phyloP scores from a whole-genome alignment of 208 protist genomes.

The Acanthamoeba healyi region DNA sequence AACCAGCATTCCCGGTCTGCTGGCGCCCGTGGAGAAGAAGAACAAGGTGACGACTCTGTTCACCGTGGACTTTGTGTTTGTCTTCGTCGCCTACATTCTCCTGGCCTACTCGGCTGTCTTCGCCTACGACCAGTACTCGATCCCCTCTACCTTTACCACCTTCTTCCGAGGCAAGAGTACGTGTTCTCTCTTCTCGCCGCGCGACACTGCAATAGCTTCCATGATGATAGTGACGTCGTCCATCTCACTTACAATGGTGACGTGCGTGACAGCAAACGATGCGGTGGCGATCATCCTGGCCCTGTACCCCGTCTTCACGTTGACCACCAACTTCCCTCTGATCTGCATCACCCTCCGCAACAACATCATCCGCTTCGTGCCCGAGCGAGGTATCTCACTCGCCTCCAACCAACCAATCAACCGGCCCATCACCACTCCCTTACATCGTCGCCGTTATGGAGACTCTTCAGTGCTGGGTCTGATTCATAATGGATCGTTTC shows the following conservation, averaged over 20 bases:
- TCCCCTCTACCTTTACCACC: slow-evolving; percentile 15
- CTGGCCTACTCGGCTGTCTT: slow-evolving; percentile 37
- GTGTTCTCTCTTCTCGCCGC: neutral
- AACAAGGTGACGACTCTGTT: neutral
- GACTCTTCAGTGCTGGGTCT: no score
- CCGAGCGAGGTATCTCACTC: slow-evolving; percentile 20
- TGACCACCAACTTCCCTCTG: slow-evolving; percentile 87
- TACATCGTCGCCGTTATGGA: no score
- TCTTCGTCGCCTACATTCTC: slow-evolving; percentile 23
- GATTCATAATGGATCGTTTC: neutral
- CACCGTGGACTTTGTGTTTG: neutral
- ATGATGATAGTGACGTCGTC: no score
- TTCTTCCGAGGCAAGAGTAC: slow-evolving; percentile 4
- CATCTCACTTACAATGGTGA: no score
- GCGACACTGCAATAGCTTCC: slow-evolving; percentile 75
- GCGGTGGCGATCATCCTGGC: slow-evolving; percentile 82
- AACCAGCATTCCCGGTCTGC: slow-evolving; percentile 36
- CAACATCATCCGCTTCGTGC: slow-evolving; percentile 83
- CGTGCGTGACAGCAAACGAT: slow-evolving; percentile 8
- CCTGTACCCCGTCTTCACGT: slow-evolving; percentile 87
- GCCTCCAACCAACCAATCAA: no score
- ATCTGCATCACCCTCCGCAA: slow-evolving; percentile 87
- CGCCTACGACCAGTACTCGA: slow-evolving; percentile 4
- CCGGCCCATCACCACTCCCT: no score
- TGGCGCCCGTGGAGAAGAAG: slow-evolving; percentile 63